Conservation (phyloP, 2,329 filamentous ascomycete genomes). For the Tothia fuscella region DNA sequence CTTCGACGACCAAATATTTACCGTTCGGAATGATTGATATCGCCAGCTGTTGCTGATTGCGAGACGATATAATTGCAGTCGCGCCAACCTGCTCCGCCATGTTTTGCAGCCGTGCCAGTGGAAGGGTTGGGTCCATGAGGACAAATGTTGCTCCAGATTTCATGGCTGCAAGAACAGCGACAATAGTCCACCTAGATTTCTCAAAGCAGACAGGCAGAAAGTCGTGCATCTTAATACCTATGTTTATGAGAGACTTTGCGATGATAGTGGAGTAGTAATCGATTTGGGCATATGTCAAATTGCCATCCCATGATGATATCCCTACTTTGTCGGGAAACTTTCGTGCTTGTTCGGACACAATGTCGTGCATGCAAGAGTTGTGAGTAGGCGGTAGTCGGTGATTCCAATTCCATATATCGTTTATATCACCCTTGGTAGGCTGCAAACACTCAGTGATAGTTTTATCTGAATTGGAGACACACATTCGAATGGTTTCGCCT, state of each 20-base stretch:
- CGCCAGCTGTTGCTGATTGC: neutral
- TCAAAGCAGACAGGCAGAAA: constrained; percentile 14
- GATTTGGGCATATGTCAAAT: constrained; percentile 16
- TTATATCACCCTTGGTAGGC: constrained; percentile 5
- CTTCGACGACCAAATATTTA: neutral
- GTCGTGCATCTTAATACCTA: constrained; percentile 14
- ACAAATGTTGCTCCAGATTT: constrained; percentile 17
- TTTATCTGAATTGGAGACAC: constrained; percentile 7
- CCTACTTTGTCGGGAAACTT: constrained; percentile 24
- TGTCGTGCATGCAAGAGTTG: constrained; percentile 36
- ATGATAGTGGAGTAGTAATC: constrained; percentile 16
- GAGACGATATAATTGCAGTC: constrained; percentile 13
- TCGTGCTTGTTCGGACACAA: constrained; percentile 29
- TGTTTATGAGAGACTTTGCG: constrained; percentile 12
- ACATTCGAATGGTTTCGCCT: neutral
- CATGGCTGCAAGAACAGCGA: constrained; percentile 11
- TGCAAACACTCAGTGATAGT: constrained; percentile 9
- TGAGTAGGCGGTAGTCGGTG: constrained; percentile 30
- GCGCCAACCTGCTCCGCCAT: constrained; percentile 17
- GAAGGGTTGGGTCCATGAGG: constrained; percentile 17
- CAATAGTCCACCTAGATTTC: constrained; percentile 11
- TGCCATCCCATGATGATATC: constrained; percentile 21
- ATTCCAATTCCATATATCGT: constrained; percentile 37
- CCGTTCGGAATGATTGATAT: constrained; percentile 1
- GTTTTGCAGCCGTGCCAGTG: constrained; percentile 16